Conservation (phyloP, 768 basidiomycete genomes). For the Naganishia randhawae region DNA sequence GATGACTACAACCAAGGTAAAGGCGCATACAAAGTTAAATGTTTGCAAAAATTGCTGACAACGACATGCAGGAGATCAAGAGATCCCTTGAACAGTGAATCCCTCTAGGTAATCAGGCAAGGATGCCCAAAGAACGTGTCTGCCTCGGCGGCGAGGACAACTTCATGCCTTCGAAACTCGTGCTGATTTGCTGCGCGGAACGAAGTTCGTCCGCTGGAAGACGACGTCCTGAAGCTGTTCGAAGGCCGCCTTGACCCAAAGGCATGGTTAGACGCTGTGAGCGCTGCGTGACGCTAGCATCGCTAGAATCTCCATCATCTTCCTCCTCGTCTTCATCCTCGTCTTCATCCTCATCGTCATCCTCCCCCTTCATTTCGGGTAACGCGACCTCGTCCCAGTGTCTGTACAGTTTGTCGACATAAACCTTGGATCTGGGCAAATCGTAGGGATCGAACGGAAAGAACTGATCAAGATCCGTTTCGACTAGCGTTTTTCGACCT, state of each 20-base stretch:
- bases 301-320: slow-evolving; percentile 4
- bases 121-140: slow-evolving; percentile 3
- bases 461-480: slow-evolving; percentile 79
- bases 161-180: slow-evolving; percentile 26
- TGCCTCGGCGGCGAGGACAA: slow-evolving; percentile 16
- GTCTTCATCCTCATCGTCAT: slow-evolving; percentile 58
- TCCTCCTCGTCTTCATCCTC: slow-evolving; percentile 29
- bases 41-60: not conserved
- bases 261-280: not conserved
- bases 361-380: slow-evolving; percentile 67
- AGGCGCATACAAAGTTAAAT: not conserved
- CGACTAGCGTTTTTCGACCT: slow-evolving; percentile 47
- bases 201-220: slow-evolving; percentile 9
- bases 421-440: slow-evolving; percentile 70
- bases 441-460: slow-evolving; percentile 99
- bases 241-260: not conserved
- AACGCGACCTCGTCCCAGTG: slow-evolving; percentile 82
- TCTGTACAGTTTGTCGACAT: slow-evolving; percentile 78
- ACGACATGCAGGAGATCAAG: not conserved
- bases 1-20: not conserved
- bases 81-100: not conserved
- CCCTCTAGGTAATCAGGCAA: not conserved
- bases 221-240: slow-evolving; percentile 7
- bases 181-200: slow-evolving; percentile 23
- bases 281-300: not conserved